Evolutionary conservation across 2,329 filamentous ascomycete species (phyloP), one percentile per base, ranked within the genome.

Genomic region (Beauveria medogensis): DNA sequence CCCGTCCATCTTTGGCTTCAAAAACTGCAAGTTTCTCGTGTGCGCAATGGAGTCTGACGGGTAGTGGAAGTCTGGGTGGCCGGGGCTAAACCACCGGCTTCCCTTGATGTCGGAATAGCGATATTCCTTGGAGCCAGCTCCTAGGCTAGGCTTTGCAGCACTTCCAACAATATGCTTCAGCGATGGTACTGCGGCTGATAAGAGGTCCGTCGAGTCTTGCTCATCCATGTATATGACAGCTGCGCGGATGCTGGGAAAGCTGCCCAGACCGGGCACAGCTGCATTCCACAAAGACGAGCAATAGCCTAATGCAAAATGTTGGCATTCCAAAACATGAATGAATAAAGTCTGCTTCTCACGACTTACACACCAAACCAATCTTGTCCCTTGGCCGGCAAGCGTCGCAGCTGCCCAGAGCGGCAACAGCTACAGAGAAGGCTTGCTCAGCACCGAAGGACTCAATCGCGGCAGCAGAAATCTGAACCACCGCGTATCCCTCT

Each of bases 1-100:
- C 0, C 88, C 89, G 2, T 77, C 75, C 8, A 89, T 72, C 14
- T 81, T 73, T n/a, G 78, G 78, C 68, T 89, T 89, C 12, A 92
- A 67, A 65, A 90, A 89, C 0, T 77, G 73, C 4, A 91, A 72
- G 61, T 76, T 85, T 1, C 88, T 80, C 1, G 87, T 88, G 70
- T 91, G 88, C 0, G 85, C 78, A 0, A 90, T 44, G 5, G 55
- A 40, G 55, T 55, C 53, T 3, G 53, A 18, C 40, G 40, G 3
- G 18, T 55, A 55, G 53, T 55, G 40, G 44, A 55, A 55, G 24
- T 55, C 53, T 18, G 2, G 18, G 53, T 55, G 53, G 40, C 53
- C 53, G 40, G 53, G 53, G 24, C 53, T 20, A 3, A 55, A 55
- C 53, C 53, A 55, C 7, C 53, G 40, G 16, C 37, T 12, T 20